Evolutionary conservation across 331 rosid species (phyloP).

Genomic region (Arachis monticola): DNA sequence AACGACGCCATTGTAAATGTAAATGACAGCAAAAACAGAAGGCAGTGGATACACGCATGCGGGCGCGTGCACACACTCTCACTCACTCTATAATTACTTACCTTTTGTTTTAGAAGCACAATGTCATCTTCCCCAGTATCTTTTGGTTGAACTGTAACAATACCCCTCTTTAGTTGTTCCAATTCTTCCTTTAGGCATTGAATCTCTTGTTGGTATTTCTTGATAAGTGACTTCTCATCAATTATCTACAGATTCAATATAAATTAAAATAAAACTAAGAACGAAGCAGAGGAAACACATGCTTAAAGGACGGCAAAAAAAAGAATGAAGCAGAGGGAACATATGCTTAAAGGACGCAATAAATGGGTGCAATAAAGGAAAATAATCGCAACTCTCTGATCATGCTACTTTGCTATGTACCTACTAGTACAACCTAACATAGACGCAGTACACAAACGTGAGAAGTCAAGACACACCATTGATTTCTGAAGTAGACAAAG

Average conservation of each 20-base stretch:
- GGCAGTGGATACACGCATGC: no score
- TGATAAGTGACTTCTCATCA: conserved; percentile 98
- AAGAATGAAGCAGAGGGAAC: no score
- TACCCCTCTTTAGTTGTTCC: conserved; percentile 87
- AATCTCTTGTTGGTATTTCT: conserved; percentile 96
- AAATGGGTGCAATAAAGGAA: neutral
- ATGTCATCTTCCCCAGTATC: conserved; percentile 71
- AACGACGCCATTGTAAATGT: no score
- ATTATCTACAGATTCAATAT: conserved; percentile 73
- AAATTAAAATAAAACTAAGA: neutral
- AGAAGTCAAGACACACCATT: conserved; percentile 26
- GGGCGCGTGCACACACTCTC: no score
- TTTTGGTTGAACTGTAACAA: conserved; percentile 73
- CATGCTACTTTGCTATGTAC: conserved; percentile 24
- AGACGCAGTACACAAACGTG: conserved; percentile 20
- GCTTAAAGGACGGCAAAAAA: neutral
- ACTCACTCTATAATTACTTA: conserved; percentile 42
- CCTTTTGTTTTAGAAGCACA: conserved; percentile 91
- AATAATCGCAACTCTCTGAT: conserved; percentile 3
- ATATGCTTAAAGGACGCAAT: neutral
- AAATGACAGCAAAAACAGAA: no score
- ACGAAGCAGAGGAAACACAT: conserved; percentile 2
- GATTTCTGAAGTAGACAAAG: conserved; percentile 23
- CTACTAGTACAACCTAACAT: conserved; percentile 1
- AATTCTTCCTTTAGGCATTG: conserved; percentile 89